Evolutionary conservation across 768 basidiomycete genomes (phyloP).

Genomic region (Calocybe cyanea): DNA sequence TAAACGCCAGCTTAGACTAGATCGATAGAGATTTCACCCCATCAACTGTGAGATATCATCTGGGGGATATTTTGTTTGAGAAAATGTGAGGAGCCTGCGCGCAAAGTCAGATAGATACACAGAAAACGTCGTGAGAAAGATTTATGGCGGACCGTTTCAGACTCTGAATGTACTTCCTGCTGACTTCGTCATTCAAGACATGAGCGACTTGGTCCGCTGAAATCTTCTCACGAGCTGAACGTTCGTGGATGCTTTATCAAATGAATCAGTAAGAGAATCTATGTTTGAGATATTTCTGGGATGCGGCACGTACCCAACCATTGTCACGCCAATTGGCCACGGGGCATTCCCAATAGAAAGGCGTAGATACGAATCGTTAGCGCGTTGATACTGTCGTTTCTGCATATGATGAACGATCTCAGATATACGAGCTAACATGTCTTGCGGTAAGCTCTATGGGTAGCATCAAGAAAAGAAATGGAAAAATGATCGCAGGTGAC

Average conservation of each 20-base stretch:
- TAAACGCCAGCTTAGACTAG: too few species aligned
- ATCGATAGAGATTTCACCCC: constrained; percentile 39
- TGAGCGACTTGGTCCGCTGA: constrained; percentile 96
- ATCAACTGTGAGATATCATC: constrained; percentile 89
- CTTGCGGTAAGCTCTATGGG: constrained; percentile 66
- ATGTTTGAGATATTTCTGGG: not conserved
- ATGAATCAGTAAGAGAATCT: not conserved
- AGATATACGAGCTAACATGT: constrained; percentile 81
- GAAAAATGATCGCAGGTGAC: constrained; percentile 23
- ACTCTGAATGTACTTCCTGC: constrained; percentile 97
- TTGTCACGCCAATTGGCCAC: constrained; percentile 99
- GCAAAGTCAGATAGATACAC: not conserved
- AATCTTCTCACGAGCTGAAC: constrained; percentile 97
- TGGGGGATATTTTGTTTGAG: constrained; percentile 95
- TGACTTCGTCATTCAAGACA: constrained; percentile 98
- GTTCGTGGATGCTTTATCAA: constrained; percentile 82
- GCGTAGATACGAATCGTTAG: constrained; percentile 96
- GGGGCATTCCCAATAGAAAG: constrained; percentile 98
- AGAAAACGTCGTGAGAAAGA: not conserved
- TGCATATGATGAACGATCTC: constrained; percentile 99
- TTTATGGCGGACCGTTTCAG: constrained; percentile 72
- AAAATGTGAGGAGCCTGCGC: constrained; percentile 84
- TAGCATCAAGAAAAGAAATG: not conserved
- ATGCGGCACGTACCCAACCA: constrained; percentile 78
- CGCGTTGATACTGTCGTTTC: constrained; percentile 88